Conservation (phyloP, 2,329 filamentous ascomycete species). For the Acrocalymma vagum region DNA sequence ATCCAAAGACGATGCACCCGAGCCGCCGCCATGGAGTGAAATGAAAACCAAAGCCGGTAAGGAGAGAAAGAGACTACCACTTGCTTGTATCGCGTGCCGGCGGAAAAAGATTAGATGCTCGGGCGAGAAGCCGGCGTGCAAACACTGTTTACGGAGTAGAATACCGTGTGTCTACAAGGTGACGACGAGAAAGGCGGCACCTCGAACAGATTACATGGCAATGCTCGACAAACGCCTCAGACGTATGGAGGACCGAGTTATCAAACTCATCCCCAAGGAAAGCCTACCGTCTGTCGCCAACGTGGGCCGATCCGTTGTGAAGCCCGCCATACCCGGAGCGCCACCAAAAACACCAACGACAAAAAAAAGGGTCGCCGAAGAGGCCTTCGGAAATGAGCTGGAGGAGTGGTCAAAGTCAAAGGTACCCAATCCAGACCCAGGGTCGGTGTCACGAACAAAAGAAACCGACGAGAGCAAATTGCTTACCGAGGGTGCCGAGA, state of each 20-base stretch:
- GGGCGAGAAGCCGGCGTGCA: conserved; percentile 96
- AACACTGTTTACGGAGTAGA: conserved; percentile 90
- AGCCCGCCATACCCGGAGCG: conserved; percentile 73
- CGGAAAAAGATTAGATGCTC: conserved; percentile 98
- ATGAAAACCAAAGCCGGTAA: conserved; percentile 79
- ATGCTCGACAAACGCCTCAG: conserved; percentile 97
- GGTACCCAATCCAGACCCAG: conserved; percentile 60
- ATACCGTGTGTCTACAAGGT: conserved; percentile 99
- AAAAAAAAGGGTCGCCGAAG: conserved; percentile 85
- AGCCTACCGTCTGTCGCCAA: conserved; percentile 74
- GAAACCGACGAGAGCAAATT: conserved; percentile 79
- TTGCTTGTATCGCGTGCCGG: conserved; percentile 94
- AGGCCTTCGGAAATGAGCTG: conserved; percentile 84
- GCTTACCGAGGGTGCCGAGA: conserved; percentile 81
- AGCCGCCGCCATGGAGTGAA: conserved; percentile 58
- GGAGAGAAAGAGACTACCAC: conserved; percentile 88
- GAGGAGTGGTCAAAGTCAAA: conserved; percentile 78
- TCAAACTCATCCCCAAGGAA: conserved; percentile 91
- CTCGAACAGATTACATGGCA: conserved; percentile 97
- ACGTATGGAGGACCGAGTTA: conserved; percentile 96
- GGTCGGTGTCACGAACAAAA: conserved; percentile 50
- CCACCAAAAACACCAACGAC: conserved; percentile 62
- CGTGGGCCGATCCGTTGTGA: conserved; percentile 83
- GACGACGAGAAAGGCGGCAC: conserved; percentile 90
- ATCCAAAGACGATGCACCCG: conserved; percentile 40